Percentiles rank a stretch among this genome's conserved stretches.
phyloP scores from a whole-genome alignment of 148 eudicot species.

The Rhododendron ferrugineum region DNA sequence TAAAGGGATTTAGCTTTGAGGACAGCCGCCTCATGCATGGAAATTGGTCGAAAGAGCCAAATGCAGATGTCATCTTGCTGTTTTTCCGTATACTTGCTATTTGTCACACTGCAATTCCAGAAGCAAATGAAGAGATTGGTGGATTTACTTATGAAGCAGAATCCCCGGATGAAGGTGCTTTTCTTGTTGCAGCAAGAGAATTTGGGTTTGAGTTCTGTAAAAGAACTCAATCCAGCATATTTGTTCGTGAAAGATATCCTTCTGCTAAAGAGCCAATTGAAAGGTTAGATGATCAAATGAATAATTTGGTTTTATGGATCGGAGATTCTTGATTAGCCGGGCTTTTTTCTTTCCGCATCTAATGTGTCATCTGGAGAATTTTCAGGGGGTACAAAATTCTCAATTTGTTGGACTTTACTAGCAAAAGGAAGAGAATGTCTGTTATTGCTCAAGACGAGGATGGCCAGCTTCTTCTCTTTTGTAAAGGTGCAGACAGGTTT shows the following conservation, averaged over 20 bases:
- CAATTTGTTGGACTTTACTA: constrained; percentile 61
- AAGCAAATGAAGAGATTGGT: no score
- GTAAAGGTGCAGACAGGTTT: constrained; percentile 88
- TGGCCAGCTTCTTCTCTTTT: constrained; percentile 55
- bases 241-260: constrained; percentile 68
- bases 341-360: neutral
- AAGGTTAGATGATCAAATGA: constrained; percentile 41
- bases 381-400: constrained; percentile 71
- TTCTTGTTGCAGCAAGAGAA: constrained; percentile 97
- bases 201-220: constrained; percentile 82
- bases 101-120: no score
- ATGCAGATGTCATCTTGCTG: no score
- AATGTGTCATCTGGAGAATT: neutral
- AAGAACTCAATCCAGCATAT: constrained; percentile 80
- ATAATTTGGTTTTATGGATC: neutral
- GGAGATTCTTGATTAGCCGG: neutral
- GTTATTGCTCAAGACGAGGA: constrained; percentile 55
- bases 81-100: no score
- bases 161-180: constrained; percentile 96
- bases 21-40: constrained; percentile 16
- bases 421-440: constrained; percentile 82
- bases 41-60: no score
- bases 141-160: constrained; percentile 53
- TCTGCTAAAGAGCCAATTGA: constrained; percentile 44
- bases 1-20: constrained; percentile 87